phyloP scores from a whole-genome alignment of 352 stramenopile species.

The Thalassiosira pacifica region DNA sequence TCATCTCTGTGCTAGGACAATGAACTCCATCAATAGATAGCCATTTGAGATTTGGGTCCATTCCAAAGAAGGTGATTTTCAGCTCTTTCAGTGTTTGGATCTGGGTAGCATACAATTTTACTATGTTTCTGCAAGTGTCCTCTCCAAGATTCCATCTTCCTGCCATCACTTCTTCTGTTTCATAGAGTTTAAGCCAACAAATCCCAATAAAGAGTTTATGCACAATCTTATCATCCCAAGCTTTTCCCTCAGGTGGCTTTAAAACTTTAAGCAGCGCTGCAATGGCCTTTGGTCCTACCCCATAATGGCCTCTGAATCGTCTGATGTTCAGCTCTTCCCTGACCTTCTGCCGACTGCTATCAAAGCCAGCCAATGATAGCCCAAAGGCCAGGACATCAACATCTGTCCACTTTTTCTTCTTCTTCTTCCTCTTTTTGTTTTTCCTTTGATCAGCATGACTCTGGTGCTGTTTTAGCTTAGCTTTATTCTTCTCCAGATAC shows the following conservation, averaged over 20 bases:
- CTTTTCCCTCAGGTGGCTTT: background rate
- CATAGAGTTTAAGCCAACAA: conserved; percentile 57
- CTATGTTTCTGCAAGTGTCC: conserved; percentile 18
- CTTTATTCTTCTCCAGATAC: background rate
- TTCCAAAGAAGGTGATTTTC: conserved; percentile 36
- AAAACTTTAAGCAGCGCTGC: conserved; percentile 23
- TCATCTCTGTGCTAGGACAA: conserved; percentile 36
- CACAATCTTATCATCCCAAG: conserved; percentile 1
- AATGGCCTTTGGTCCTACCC: conserved; percentile 26
- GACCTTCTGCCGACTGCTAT: conserved; percentile 28
- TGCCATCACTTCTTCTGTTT: conserved; percentile 47
- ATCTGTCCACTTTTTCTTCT: background rate
- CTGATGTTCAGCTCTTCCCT: conserved; percentile 14
- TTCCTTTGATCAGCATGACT: background rate
- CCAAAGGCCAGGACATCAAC: conserved; percentile 11
- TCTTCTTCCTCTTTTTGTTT: background rate
- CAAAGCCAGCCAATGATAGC: conserved; percentile 20
- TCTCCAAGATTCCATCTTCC: conserved; percentile 48
- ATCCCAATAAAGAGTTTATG: conserved; percentile 45
- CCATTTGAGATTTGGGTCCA: conserved; percentile 16
- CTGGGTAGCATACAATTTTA: conserved; percentile 20
- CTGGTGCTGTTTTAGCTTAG: too few relatives aligned
- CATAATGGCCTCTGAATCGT: conserved; percentile 37
- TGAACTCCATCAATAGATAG: conserved; percentile 54
- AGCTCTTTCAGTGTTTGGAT: conserved; percentile 33